A percentile compares a stretch with the other conserved stretches of the same genome.
These are phyloP conservation scores for Dictyostelium capitatum DNA, from an alignment of 78 protist genomes.

Conservation along the genomic window DNA sequence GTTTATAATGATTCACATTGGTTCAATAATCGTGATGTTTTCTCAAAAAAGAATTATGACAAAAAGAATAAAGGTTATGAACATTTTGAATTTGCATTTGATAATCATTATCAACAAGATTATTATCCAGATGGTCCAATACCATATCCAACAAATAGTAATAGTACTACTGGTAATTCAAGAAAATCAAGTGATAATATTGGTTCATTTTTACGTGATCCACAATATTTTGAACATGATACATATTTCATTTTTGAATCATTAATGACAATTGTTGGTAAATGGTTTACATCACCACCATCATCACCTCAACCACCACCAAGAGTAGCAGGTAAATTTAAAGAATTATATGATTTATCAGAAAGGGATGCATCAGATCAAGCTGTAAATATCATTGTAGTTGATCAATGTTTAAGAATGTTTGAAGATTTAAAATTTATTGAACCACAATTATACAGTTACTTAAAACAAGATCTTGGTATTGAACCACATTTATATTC, in stretches of 20 bases:
- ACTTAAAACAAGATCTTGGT: constrained; percentile 40
- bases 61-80: not conserved
- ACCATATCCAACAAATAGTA: constrained; percentile 10
- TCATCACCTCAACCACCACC: constrained; percentile 35
- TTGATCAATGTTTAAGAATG: constrained; percentile 48
- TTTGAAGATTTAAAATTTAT: constrained; percentile 24
- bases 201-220: constrained; percentile 26
- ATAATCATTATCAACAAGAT: not conserved
- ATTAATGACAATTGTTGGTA: constrained; percentile 34
- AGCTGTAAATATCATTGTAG: constrained; percentile 27
- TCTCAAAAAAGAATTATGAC: not conserved
- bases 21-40: constrained; percentile 22
- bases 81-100: not conserved
- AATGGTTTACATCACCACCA: constrained; percentile 76
- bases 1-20: constrained; percentile 66
- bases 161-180: not conserved
- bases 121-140: constrained; percentile 3
- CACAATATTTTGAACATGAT: constrained; percentile 62
- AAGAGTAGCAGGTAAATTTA: not conserved
- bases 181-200: not conserved
- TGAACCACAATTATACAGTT: constrained; percentile 49
- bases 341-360: constrained; percentile 21
- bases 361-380: constrained; percentile 34
- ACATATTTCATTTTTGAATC: constrained; percentile 60
- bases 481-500: constrained; percentile 76